phyloP scores from a whole-genome alignment of 2,329 filamentous ascomycete genomes.

The Hypoxylon sp. region DNA sequence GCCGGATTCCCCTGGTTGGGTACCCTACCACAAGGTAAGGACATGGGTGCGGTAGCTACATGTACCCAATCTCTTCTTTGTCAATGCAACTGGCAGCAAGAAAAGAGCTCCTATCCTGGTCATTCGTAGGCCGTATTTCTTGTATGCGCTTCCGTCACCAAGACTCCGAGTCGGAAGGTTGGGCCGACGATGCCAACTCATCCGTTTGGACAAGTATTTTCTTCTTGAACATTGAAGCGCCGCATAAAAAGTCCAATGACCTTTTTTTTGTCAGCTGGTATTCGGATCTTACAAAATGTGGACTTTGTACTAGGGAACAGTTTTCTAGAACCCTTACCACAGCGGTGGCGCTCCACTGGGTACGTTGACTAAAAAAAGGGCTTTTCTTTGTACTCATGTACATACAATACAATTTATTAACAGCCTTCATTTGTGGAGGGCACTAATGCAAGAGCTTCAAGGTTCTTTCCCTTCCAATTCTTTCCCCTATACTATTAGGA shows the following conservation, averaged over 20 bases:
- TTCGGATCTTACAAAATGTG: constrained; percentile 15
- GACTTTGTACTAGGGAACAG: constrained; percentile 18
- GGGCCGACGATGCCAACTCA: constrained; percentile 25
- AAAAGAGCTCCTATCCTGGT: constrained; percentile 38
- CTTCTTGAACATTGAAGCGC: constrained; percentile 8
- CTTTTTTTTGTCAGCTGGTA: constrained; percentile 7
- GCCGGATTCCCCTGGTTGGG: constrained; percentile 41
- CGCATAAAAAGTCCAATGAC: not conserved
- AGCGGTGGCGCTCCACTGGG: constrained; percentile 12
- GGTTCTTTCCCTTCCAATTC: constrained; percentile 6
- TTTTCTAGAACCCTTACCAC: constrained; percentile 31
- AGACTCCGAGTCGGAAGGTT: constrained; percentile 25
- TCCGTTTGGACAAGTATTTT: constrained; percentile 18
- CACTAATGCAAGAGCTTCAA: constrained; percentile 32
- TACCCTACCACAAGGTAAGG: constrained; percentile 18
- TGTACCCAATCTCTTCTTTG: constrained; percentile 40
- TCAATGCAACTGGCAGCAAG: constrained; percentile 37
- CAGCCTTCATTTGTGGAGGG: constrained; percentile 17
- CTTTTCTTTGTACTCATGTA: constrained; percentile 13
- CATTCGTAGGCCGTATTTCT: constrained; percentile 23
- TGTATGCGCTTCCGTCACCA: constrained; percentile 32
- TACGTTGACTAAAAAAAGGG: constrained; percentile 19
- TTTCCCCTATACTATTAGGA: constrained; percentile 4
- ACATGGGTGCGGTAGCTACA: constrained; percentile 44
- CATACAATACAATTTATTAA: not conserved